Evolutionary conservation across 2,329 filamentous ascomycete genomes (phyloP).

Genomic region (Lizonia empirigonia): DNA sequence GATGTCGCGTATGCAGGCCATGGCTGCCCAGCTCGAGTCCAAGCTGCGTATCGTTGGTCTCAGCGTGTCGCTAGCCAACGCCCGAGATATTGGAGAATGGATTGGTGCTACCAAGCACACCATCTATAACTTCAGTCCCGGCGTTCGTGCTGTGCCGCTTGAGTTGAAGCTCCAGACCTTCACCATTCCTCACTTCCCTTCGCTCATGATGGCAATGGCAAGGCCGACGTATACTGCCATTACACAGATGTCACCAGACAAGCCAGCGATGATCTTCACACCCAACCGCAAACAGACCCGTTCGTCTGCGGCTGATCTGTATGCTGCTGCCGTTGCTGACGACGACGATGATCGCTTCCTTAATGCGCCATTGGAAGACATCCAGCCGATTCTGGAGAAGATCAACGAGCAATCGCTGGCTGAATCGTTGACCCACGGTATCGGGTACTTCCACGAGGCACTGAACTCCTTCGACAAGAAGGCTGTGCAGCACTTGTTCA

Average conservation of each 20-base stretch:
- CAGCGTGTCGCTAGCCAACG: conserved; percentile 90
- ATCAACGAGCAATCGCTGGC: conserved; percentile 86
- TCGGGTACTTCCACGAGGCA: conserved; percentile 97
- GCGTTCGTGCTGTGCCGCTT: conserved; percentile 83
- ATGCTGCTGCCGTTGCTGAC: conserved; percentile 85
- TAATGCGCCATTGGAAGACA: conserved; percentile 79
- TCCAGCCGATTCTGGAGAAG: conserved; percentile 79
- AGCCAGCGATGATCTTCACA: conserved; percentile 90
- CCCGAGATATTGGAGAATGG: conserved; percentile 94
- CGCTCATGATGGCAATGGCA: conserved; percentile 97
- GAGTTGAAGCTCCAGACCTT: conserved; percentile 96
- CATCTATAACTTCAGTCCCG: conserved; percentile 97
- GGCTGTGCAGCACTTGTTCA: conserved; percentile 91
- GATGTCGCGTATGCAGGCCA: conserved; percentile 97
- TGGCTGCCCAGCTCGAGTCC: conserved; percentile 84
- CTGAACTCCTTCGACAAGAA: conserved; percentile 86
- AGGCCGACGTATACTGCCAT: conserved; percentile 91
- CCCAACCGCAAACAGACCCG: conserved; percentile 92
- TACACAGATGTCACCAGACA: conserved; percentile 83
- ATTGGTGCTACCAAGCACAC: conserved; percentile 97
- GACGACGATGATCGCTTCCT: conserved; percentile 94
- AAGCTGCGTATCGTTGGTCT: conserved; percentile 86
- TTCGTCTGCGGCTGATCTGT: conserved; percentile 81
- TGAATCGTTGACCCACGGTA: conserved; percentile 88
- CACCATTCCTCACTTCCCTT: conserved; percentile 94